phyloP scores from a whole-genome alignment of 305 asterid genomes.

The Plantago rigida region DNA sequence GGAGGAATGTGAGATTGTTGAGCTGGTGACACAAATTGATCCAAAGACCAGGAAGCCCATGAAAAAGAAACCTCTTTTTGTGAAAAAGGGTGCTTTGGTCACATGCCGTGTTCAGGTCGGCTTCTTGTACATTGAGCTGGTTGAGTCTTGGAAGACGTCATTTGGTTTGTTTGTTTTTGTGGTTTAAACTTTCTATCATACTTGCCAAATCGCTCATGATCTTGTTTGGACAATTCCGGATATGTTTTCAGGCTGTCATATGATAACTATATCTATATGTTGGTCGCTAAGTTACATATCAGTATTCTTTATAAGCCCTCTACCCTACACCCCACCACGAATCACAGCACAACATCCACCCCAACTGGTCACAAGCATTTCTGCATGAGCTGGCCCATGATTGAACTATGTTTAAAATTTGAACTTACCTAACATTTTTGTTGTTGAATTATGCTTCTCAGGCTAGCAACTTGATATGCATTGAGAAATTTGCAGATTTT shows the following conservation, averaged over 20 bases:
- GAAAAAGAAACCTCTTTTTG: slow-evolving; percentile 87
- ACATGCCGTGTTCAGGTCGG: slow-evolving; percentile 74
- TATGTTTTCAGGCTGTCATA: neutral
- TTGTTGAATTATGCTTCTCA: slow-evolving; percentile 29
- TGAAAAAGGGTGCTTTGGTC: slow-evolving; percentile 70
- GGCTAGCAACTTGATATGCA: slow-evolving; percentile 67
- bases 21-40: slow-evolving; percentile 69
- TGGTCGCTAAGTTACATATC: too few relatives aligned
- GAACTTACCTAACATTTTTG: neutral
- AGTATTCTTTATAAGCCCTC: too few relatives aligned
- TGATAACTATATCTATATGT: neutral
- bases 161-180: neutral
- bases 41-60: slow-evolving; percentile 62
- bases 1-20: slow-evolving; percentile 94
- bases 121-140: slow-evolving; percentile 3
- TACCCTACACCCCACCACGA: too few relatives aligned
- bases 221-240: too few relatives aligned
- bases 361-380: too few relatives aligned
- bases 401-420: too few relatives aligned
- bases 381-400: too few relatives aligned
- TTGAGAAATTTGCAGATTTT: slow-evolving; percentile 69
- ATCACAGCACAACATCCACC: too few relatives aligned
- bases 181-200: too few relatives aligned
- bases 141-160: neutral
- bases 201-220: too few relatives aligned